Evolutionary conservation across 495 filamentous ascomycete genomes (phyloP), one percentile per base, ranked within the genome.

Genomic region (Aspergillus egyptiacus): DNA sequence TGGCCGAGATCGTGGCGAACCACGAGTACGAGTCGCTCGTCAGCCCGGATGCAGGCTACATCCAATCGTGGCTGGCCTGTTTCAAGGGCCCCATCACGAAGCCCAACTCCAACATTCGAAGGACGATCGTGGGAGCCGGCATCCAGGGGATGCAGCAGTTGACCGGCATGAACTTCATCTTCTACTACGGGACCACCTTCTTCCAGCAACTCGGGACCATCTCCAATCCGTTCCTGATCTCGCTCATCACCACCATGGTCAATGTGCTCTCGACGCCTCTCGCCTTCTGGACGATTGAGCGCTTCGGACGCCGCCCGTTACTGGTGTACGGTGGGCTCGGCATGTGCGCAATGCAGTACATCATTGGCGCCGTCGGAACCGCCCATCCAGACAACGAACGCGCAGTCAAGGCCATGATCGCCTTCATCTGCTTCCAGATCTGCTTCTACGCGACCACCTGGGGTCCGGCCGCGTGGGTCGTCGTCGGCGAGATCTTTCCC

Each of bases 401-500:
- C 6, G 43, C 43, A 2, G 34, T 27, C 1, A 23, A 75, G 2
- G 83, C 75, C 48, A 93, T 83, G 27, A 80, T 89, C 0, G 57
- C 58, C 1, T 55, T 55, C 9, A 46, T 46, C 20, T 55, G 52
- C 32, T 20, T 55, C 5, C n/a, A 31, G 8, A 13, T 31, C 9
- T 31, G 3, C 6, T 31, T 31, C n/a, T 31, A 44, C 8, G 37
- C 28, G 15, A 80, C 73, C 35, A 87, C 85, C 11, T 90, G 86
- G 86, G 88, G 85, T 31, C 89, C 88, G 2, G 82, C 89, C 52
- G 71, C 88, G 17, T 93, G 87, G 87, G 75, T 83, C 15, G 82
- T 87, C 24, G 76, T 81, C 9, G 85, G 83, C 7, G 88, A 95
- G 65, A 77, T 91, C 32, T 94, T 87, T 65, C 87, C 89, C 6